Conservation (phyloP, 164 flowering plant species). For the Tetracentron sinense region DNA sequence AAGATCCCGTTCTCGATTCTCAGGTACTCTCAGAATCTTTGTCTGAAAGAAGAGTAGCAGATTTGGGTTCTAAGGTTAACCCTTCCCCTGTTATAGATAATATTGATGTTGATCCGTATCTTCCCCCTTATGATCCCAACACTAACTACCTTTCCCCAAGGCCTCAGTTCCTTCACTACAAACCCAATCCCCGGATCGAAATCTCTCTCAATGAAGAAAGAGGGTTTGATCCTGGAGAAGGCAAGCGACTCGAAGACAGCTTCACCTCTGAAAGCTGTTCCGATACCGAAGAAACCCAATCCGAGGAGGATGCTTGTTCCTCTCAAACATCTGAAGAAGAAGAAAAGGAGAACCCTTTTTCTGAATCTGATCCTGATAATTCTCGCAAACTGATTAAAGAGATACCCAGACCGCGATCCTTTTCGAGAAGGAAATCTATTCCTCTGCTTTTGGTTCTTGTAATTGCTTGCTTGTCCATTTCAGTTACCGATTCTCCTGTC, state of each 20-base stretch:
- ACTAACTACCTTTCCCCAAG: slow-evolving; percentile 73
- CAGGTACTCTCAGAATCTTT: slow-evolving; percentile 5
- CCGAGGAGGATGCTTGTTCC: slow-evolving; percentile 34
- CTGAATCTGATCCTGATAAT: slow-evolving; percentile 17
- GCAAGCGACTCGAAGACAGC: slow-evolving; percentile 35
- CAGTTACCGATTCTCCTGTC: slow-evolving; percentile 25
- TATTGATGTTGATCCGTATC: slow-evolving; percentile 51
- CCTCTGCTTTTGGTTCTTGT: slow-evolving; percentile 38
- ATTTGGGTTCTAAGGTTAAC: not conserved
- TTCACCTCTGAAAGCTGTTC: slow-evolving; percentile 44
- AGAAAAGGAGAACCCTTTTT: slow-evolving; percentile 16
- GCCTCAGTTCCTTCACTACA: slow-evolving; percentile 75
- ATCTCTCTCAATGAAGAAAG: slow-evolving; percentile 28
- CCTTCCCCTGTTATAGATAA: slow-evolving; percentile 30
- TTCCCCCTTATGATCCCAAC: slow-evolving; percentile 80
- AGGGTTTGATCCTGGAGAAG: slow-evolving; percentile 17
- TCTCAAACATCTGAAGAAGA: slow-evolving; percentile 20
- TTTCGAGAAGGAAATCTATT: slow-evolving; percentile 26
- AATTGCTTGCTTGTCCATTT: slow-evolving; percentile 30
- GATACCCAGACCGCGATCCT: slow-evolving; percentile 11
- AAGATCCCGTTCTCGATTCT: slow-evolving; percentile 10
- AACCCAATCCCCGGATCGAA: slow-evolving; percentile 52
- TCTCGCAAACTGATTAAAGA: slow-evolving; percentile 4
- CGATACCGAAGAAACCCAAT: slow-evolving; percentile 34
- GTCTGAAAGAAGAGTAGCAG: slow-evolving; percentile 2